These are phyloP conservation scores for Bombardia bombarda DNA, from an alignment of 495 filamentous ascomycete species.

Conservation along the genomic window DNA sequence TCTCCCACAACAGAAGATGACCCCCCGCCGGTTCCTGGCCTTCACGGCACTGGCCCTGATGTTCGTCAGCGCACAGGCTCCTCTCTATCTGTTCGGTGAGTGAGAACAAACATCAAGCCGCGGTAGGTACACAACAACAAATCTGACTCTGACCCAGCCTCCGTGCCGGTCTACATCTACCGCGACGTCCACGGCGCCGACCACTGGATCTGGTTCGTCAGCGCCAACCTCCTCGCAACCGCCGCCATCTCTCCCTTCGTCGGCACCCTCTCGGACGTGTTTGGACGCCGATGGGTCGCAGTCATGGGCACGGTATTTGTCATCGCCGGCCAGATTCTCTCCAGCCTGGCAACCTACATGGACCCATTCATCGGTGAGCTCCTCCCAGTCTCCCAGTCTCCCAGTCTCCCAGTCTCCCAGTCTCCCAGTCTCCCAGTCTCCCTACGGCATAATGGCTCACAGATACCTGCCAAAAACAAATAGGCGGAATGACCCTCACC, in stretches of 20 bases:
- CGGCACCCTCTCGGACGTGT: conserved; percentile 59
- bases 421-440: not conserved
- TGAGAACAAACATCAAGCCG: not conserved
- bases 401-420: too few species aligned
- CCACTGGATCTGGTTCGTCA: conserved; percentile 67
- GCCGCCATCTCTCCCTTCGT: conserved; percentile 67
- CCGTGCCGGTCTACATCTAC: conserved; percentile 42
- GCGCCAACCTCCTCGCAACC: conserved; percentile 58
- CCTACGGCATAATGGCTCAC: not conserved
- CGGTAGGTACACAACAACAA: not conserved
- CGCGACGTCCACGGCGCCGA: conserved; percentile 55
- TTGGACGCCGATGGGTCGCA: conserved; percentile 61
- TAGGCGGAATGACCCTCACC: conserved; percentile 18
- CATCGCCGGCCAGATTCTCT: conserved; percentile 59
- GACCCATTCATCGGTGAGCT: conserved; percentile 58
- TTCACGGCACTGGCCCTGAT: conserved; percentile 19
- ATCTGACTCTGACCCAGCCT: conserved; percentile 5
- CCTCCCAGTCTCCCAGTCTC: not conserved
- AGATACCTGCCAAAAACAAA: conserved; percentile 1
- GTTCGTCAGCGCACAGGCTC: conserved; percentile 22
- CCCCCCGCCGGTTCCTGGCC: conserved; percentile 8
- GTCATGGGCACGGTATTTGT: conserved; percentile 51
- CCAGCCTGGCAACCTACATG: conserved; percentile 57
- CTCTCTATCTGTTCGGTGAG: conserved; percentile 21
- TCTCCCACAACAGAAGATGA: not conserved